Base-by-base conservation (phyloP, 2,329 filamentous ascomycete genomes). In the Colletotrichum magnum region DNA sequence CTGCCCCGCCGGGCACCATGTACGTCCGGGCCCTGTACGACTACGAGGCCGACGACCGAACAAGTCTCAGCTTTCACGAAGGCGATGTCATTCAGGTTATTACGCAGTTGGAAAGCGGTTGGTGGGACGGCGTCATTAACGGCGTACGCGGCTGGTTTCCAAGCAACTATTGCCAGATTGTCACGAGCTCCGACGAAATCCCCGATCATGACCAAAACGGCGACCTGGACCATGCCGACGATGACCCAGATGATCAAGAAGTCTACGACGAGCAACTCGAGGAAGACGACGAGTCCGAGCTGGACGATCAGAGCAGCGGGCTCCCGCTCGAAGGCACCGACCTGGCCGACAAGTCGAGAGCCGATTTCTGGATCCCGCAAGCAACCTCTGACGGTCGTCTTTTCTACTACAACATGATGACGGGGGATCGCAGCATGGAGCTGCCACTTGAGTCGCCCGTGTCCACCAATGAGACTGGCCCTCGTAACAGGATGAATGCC, bases 51-150 rank as follows among this genome's bases (percentile, higher is more conserved):
- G 95, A 99, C 83, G 96, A 99, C 82, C 91, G 94, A 76, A 98
- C 95, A 56, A 98, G 95, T 83, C 84, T 99, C 79, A 98, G 95
- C 83, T 99, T 99, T 82, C 94, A 94, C 76, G 93, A 97, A 80
- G 96, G 96, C 77, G 96, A 99, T 82, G 91, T 98, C 74, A 99
- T 99, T 76, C 95, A 98, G 83, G 96, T 99, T 75, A 95, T 99
- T 76, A 99, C 96, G 61, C 95, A 98, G 83, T 45, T 72, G 43
- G 96, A 99, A 81, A 98, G 95, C 77, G 96, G 96, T 65, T 99
- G 96, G 96, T 99, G 96, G 96, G 96, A 99, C 83, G 96, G 96
- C 57, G 94, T 99, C 64, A 97, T 99, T 79, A 96, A 98, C 77
- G 94, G 95, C 68, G 93, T 97, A 74, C 92, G 96, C 78, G 96